Base-by-base conservation (phyloP, 345 rosid species). In the Salix purpurea region DNA sequence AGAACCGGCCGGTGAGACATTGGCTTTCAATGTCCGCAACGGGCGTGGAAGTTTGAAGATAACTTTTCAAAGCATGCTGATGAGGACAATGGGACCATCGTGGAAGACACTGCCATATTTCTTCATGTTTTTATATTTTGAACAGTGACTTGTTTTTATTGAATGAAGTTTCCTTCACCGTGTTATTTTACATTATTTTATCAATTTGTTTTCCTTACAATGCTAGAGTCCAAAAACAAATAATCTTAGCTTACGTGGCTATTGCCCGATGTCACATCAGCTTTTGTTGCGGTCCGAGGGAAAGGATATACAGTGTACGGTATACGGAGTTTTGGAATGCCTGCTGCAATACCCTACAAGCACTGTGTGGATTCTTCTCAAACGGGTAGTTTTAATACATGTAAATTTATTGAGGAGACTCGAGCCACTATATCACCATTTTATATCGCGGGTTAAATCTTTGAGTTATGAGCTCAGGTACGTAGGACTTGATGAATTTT, bases 271-370 rank as follows among this genome's bases (percentile, higher is more conserved):
- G 1, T 34, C 34, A 4, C 21, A 46, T 44, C 32, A 46, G 30
- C 24, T 2, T 37, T 18, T 7, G 19, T 10, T 0, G 23, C 7
- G 13, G 30, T 30, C 21, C 65, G n/a, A 58, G 77, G 77, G 6
- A 26, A 44, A 65, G 77, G 58, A 76, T 60, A 40, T 7, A 1
- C 28, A 18, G 6, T 40, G 78, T 76, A 76, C 78, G 78, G 73
- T 7, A 0, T 56, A 16, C 67, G 67, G 67, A 56, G 58, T 2
- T 37, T 67, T 52, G 54, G 78, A 36, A 15, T 34, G 23, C 0
- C 75, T 64, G 30, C 28, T 74, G 34, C 48, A 28, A 44, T 7
- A 40, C 69, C 42, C 21, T 15, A 1, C 21, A 8, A 1, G 26
- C 70, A 36, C 44, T 65, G 10, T 65, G 8, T 54, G 2, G 42